These are phyloP conservation scores for Trypanosoma theileri DNA, from an alignment of 208 protist species.

Conservation along the genomic window DNA sequence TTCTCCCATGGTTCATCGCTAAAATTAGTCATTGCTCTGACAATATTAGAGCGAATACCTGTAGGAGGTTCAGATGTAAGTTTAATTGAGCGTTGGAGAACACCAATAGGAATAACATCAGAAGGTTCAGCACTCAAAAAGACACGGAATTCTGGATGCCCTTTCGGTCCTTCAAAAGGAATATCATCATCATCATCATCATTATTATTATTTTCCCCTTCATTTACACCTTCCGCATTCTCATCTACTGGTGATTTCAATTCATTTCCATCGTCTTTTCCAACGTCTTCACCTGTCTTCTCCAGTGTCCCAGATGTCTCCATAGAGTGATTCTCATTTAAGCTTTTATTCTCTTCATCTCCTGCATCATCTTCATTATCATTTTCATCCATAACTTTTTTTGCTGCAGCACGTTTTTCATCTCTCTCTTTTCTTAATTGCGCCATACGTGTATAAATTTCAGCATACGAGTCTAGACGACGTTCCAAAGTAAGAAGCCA, in stretches of 20 bases:
- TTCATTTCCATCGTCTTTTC: slow-evolving; percentile 5
- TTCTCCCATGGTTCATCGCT: slow-evolving; percentile 95
- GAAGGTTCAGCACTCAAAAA: slow-evolving; percentile 97
- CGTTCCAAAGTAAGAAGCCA: slow-evolving; percentile 98
- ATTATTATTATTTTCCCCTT: slow-evolving; percentile 30
- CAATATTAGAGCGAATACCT: slow-evolving; percentile 97
- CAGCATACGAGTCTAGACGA: slow-evolving; percentile 91
- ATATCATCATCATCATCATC: slow-evolving; percentile 81
- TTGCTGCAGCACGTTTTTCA: slow-evolving; percentile 66
- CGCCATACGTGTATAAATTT: slow-evolving; percentile 90
- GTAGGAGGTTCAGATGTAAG: slow-evolving; percentile 98
- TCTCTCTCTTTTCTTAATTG: slow-evolving; percentile 85
- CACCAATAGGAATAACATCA: slow-evolving; percentile 95
- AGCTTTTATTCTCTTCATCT: slow-evolving; percentile 22
- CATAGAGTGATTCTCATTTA: slow-evolving; percentile 10
- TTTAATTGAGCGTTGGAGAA: slow-evolving; percentile 98
- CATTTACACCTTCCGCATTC: slow-evolving; percentile 8
- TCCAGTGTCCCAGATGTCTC: neutral
- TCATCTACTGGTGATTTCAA: slow-evolving; percentile 16
- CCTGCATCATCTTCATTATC: slow-evolving; percentile 15
- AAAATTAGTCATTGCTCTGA: slow-evolving; percentile 96
- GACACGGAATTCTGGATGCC: slow-evolving; percentile 95
- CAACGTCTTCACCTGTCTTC: neutral
- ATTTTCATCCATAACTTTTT: slow-evolving; percentile 17
- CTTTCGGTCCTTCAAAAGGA: slow-evolving; percentile 88